Base-by-base conservation (phyloP, 345 rosid species). In the Dovyalis caffra region DNA sequence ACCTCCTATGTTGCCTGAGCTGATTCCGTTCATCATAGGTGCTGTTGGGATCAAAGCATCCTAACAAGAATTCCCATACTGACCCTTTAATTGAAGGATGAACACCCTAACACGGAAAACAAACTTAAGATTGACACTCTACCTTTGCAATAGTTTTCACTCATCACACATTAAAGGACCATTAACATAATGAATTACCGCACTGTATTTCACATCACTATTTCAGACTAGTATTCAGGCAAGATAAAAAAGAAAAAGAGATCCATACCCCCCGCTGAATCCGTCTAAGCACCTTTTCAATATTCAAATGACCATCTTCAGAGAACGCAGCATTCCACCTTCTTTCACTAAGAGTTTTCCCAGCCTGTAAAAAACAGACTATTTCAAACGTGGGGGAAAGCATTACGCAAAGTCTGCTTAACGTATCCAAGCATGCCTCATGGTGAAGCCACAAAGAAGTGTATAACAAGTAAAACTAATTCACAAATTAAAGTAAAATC, bases 31-130 rank as follows among this genome's bases (percentile, higher is more conserved):
- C 92, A 43, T 92, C 92, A 67, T 84, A 86, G 49, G 89, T 91
- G 82, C 97, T 95, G 85, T 87, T 88, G 32, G 99, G 99, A 89
- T 93, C 97, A 75, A 80, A 95, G 79, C 98, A 93, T 49, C 99
- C 99, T 79, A 95, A 79, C 79, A 95, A 70, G 83, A 93, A 93
- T 88, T 95, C 99, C 98, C 97, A 95, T 40, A 90, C 98, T 61
- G 79, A 80, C 57, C 94, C 97, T 86, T 89, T 93, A 81, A 95
- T 86, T n/a, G 94, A 85, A 40, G 99, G 99, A 82, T 93, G 99
- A 76, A 95, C 85, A 56, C 99, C 99, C 99, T 95, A 73, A 35
- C 57, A 78, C 71, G 66, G 71, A 65, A 86, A 82, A 78, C 73
- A 70, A 80, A 70, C 57, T 49, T 68, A 77, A 71, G 72, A 64